phyloP scores from a whole-genome alignment of 2,329 filamentous ascomycete species.

The Tolypocladium tundrense region DNA sequence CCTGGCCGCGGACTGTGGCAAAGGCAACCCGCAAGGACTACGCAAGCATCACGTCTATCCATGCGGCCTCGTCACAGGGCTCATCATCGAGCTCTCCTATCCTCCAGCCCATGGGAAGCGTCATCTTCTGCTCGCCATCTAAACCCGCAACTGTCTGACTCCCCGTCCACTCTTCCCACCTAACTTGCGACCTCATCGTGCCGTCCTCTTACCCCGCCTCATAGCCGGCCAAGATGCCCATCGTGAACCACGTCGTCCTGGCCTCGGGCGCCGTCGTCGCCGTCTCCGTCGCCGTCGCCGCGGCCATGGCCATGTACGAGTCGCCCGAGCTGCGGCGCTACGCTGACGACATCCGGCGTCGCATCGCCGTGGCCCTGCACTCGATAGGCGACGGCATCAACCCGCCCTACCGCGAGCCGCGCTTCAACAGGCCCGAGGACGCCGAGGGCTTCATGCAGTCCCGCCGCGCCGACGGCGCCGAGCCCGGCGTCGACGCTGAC shows the following conservation, averaged over 20 bases:
- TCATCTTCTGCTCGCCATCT: neutral
- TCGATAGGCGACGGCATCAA: slow-evolving; percentile 47
- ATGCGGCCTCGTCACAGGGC: slow-evolving; percentile 2
- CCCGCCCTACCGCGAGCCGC: slow-evolving; percentile 37
- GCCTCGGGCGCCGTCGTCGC: slow-evolving; percentile 49
- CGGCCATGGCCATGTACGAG: slow-evolving; percentile 52
- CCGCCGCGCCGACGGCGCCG: slow-evolving; percentile 27
- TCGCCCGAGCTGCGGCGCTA: slow-evolving; percentile 52
- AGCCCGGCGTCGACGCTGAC: slow-evolving; percentile 48
- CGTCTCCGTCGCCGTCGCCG: slow-evolving; percentile 45
- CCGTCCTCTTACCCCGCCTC: neutral
- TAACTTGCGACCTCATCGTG: neutral
- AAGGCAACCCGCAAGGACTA: slow-evolving; percentile 5
- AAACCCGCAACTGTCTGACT: neutral
- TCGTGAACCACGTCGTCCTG: slow-evolving; percentile 43
- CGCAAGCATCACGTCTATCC: slow-evolving; percentile 5
- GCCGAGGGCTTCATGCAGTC: slow-evolving; percentile 52
- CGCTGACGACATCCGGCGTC: slow-evolving; percentile 49
- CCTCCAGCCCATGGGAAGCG: neutral
- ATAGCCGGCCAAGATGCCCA: slow-evolving; percentile 31
- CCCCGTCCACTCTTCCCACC: neutral
- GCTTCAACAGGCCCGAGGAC: slow-evolving; percentile 57
- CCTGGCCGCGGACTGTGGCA: slow-evolving; percentile 4
- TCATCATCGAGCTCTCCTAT: neutral
- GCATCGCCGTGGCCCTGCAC: slow-evolving; percentile 50